Evolutionary conservation across 805 yeast genomes (phyloP), one percentile per base, ranked within the genome.

Genomic region (Lipomyces orientalis): DNA sequence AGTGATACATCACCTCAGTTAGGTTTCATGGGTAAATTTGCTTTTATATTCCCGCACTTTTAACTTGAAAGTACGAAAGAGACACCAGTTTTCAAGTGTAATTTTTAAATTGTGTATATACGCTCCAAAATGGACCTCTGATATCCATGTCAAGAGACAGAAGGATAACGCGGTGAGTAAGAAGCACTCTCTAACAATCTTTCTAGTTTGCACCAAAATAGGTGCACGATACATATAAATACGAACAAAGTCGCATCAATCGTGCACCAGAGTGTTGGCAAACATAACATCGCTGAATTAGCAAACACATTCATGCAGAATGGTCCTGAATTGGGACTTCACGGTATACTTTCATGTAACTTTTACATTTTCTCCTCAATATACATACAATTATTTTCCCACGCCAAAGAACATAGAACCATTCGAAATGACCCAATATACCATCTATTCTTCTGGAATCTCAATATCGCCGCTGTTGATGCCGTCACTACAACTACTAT

Each of bases 381-480:
- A 62, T 63, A 66, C 69, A 66, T 66, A 63, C 69, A 66, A 52
- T 37, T 29, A 49, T 16, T 66, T 66, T 61, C 55, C 57, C 61
- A 37, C 51, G n/a, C 63, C 68, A 25, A 39, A 37, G 39, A 37
- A 59, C 64, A 33, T 51, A 57, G 29, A 31, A 58, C 39, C 54
- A 52, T 33, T 25, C 57, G 19, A 34, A 49, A 58, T 29, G 22
- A 25, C 34, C 34, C 9, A 25, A 16, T 1, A 14, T 19, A 35
- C 29, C 51, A 34, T 43, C 55, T 68, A 68, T 66, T 64, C 69
- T 34, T 43, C 54, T 25, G 64, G 63, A 64, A 63, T 84, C 83
- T 94, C 98, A 81, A 95, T 89, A 85, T 93, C 97, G 85, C 99
- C 99, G 84, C 90, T 94, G 87, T 94, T 88, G 84, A 95, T 95